These are phyloP conservation scores for Salix purpurea DNA, from an alignment of 345 rosid species.

Conservation along the genomic window DNA sequence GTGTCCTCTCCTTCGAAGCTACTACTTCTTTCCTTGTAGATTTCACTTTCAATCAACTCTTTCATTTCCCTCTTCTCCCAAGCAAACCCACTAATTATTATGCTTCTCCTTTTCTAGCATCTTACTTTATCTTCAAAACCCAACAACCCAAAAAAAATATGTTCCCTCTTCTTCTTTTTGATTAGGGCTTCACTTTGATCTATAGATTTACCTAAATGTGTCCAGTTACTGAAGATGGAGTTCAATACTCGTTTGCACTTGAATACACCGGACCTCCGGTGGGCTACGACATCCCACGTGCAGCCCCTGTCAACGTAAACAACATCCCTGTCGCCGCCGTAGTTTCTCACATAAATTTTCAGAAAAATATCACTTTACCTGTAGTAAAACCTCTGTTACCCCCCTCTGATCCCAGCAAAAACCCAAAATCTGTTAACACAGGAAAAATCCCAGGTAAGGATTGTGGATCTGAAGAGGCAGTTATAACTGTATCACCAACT, in stretches of 20 bases:
- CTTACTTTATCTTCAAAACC: neutral
- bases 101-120: neutral
- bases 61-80: slow-evolving; percentile 13
- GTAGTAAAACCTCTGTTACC: slow-evolving; percentile 74
- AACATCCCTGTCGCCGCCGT: slow-evolving; percentile 94
- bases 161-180: neutral
- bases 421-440: slow-evolving; percentile 25
- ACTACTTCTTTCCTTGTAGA: neutral
- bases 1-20: neutral
- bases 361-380: slow-evolving; percentile 58
- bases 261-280: slow-evolving; percentile 91
- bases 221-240: slow-evolving; percentile 38
- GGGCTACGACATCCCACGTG: slow-evolving; percentile 73
- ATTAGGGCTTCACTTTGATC: neutral
- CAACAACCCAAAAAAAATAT: neutral
- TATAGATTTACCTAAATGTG: slow-evolving; percentile 1
- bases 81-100: slow-evolving; percentile 6
- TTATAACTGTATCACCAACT: slow-evolving; percentile 39
- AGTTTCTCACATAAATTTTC: slow-evolving; percentile 59
- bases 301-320: slow-evolving; percentile 79
- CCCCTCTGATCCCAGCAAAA: slow-evolving; percentile 35
- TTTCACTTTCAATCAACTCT: neutral
- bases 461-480: slow-evolving; percentile 13
- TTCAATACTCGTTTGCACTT: slow-evolving; percentile 68
- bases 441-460: slow-evolving; percentile 2